These are phyloP conservation scores for Cichorium intybus DNA, from an alignment of 140 eudicot genomes.

Conservation along the genomic window DNA sequence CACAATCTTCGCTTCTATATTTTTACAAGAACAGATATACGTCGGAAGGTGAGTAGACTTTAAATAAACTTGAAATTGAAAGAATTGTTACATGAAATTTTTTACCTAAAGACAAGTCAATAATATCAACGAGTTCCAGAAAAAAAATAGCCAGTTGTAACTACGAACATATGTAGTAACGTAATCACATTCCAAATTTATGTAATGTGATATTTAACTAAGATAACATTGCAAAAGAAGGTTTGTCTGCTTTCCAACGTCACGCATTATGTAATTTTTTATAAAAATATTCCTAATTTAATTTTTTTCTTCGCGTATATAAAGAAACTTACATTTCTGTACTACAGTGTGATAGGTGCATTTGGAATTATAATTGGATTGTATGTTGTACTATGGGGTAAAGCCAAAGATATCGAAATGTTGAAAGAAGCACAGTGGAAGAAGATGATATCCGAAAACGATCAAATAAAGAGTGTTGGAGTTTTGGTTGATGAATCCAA, in stretches of 20 bases:
- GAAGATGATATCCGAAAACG: constrained; percentile 9
- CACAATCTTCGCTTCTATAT: constrained; percentile 58
- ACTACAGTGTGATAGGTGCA: constrained; percentile 59
- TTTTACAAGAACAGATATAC: constrained; percentile 59
- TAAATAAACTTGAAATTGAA: no score
- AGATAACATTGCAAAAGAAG: no score
- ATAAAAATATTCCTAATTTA: no score
- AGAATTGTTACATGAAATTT: neutral
- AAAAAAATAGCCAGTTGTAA: no score
- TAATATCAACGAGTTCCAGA: no score
- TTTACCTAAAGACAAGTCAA: no score
- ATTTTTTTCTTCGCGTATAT: no score
- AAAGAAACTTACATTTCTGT: neutral
- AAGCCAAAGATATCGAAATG: constrained; percentile 56
- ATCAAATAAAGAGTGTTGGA: constrained; percentile 24
- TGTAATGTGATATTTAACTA: neutral
- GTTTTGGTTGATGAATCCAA: constrained; percentile 38
- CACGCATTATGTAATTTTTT: no score
- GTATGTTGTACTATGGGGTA: constrained; percentile 82
- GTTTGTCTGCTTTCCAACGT: no score
- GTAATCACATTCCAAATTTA: neutral
- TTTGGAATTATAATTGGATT: constrained; percentile 64
- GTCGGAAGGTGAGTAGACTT: constrained; percentile 49
- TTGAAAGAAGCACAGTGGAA: constrained; percentile 13
- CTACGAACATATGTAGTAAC: neutral